A percentile compares a stretch with the other conserved stretches of the same genome.
phyloP scores from a whole-genome alignment of 2,329 filamentous ascomycete species.

The Aspergillus calidoustus region DNA sequence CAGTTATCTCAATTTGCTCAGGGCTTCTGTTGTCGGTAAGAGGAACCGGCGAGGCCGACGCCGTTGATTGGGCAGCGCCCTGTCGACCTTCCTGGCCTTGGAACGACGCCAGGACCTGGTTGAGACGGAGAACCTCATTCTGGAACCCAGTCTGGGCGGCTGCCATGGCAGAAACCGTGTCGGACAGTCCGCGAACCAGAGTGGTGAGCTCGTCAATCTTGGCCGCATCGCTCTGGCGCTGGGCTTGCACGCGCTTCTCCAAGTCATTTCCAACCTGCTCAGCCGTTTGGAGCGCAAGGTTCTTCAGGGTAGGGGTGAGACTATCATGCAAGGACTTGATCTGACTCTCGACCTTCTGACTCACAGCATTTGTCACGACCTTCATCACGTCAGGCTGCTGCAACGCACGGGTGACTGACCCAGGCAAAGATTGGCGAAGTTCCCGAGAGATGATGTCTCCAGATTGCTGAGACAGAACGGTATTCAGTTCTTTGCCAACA shows the following conservation, averaged over 20 bases:
- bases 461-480: constrained; percentile 69
- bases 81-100: constrained; percentile 26
- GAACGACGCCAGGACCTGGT: constrained; percentile 35
- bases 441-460: constrained; percentile 72
- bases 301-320: constrained; percentile 69
- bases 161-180: constrained; percentile 53
- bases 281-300: constrained; percentile 67
- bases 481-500: constrained; percentile 72
- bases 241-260: constrained; percentile 62
- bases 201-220: constrained; percentile 66
- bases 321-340: constrained; percentile 66
- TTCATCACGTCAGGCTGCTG: constrained; percentile 76
- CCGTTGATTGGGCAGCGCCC: constrained; percentile 26
- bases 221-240: constrained; percentile 58
- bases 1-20: constrained; percentile 47
- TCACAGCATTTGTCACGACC: constrained; percentile 72
- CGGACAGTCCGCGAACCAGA: constrained; percentile 59
- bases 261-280: constrained; percentile 71
- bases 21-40: constrained; percentile 30
- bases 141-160: constrained; percentile 48
- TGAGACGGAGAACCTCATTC: constrained; percentile 44
- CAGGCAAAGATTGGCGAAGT: constrained; percentile 71
- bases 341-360: constrained; percentile 71
- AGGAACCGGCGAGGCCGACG: constrained; percentile 18
- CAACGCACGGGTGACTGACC: constrained; percentile 68